Percentiles rank a stretch among this genome's conserved stretches.
These are phyloP conservation scores for Colletotrichum phormii DNA, from an alignment of 2,329 filamentous ascomycete species.

Conservation along the genomic window DNA sequence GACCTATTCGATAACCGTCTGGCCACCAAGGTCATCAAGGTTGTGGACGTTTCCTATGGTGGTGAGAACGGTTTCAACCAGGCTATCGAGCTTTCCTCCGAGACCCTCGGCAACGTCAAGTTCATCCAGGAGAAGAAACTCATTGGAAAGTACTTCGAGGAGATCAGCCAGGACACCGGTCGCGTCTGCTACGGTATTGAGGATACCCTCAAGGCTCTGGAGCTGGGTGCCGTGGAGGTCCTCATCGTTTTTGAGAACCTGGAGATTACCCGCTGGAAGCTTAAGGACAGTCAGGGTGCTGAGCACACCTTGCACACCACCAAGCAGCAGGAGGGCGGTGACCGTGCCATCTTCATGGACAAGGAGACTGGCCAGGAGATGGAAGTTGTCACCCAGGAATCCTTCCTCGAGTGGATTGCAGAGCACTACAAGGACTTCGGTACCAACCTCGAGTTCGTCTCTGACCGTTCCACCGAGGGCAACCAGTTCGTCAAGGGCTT, in stretches of 20 bases:
- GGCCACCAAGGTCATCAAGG: constrained; percentile 96
- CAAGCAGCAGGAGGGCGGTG: constrained; percentile 81
- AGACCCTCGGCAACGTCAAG: constrained; percentile 98
- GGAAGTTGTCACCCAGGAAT: constrained; percentile 88
- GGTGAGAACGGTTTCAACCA: constrained; percentile 99
- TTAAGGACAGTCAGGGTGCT: constrained; percentile 81
- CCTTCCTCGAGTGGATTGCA: constrained; percentile 99
- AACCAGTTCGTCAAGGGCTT: constrained; percentile 99
- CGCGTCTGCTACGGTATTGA: constrained; percentile 98
- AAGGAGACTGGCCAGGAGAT: constrained; percentile 97
- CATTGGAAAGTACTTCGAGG: constrained; percentile 98
- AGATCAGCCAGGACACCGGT: constrained; percentile 97
- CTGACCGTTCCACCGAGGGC: constrained; percentile 95
- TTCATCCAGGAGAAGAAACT: constrained; percentile 99
- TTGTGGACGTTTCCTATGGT: constrained; percentile 98
- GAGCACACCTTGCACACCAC: constrained; percentile 88
- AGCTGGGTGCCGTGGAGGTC: constrained; percentile 93
- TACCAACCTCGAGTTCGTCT: constrained; percentile 95
- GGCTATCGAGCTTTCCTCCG: constrained; percentile 93
- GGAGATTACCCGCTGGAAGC: constrained; percentile 90
- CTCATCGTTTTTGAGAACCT: constrained; percentile 98
- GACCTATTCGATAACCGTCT: constrained; percentile 97
- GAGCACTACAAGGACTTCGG: constrained; percentile 99
- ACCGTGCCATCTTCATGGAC: constrained; percentile 91
- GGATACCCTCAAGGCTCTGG: constrained; percentile 95